phyloP scores from a whole-genome alignment of 2,329 filamentous ascomycete species.

The Alternaria angustiovoidea region DNA sequence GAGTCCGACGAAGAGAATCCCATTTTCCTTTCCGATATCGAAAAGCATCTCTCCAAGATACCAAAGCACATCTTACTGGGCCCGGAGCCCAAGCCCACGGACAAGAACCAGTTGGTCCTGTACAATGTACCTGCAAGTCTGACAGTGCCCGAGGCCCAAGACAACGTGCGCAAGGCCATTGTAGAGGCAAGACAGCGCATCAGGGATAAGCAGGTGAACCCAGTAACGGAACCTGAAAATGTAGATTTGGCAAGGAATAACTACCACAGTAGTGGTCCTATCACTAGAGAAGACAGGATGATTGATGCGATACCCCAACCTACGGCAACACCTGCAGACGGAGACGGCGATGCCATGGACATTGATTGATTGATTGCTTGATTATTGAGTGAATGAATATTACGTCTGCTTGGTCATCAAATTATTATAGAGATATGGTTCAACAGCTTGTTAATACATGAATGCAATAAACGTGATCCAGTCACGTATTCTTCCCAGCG shows the following conservation, averaged over 20 bases:
- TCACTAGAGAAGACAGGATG: not conserved
- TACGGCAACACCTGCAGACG: slow-evolving; percentile 9
- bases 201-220: slow-evolving; percentile 64
- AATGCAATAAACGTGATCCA: slow-evolving; percentile 4
- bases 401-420: not conserved
- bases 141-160: slow-evolving; percentile 75
- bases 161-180: slow-evolving; percentile 80
- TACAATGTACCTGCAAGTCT: slow-evolving; percentile 82
- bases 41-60: slow-evolving; percentile 76
- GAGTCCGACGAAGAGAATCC: slow-evolving; percentile 70
- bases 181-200: slow-evolving; percentile 77
- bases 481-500: not conserved
- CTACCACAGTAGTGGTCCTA: not conserved
- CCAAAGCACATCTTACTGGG: slow-evolving; percentile 72
- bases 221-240: slow-evolving; percentile 42
- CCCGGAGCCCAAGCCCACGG: slow-evolving; percentile 54
- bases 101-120: slow-evolving; percentile 74
- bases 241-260: slow-evolving; percentile 9
- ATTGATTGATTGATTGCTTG: slow-evolving; percentile 61
- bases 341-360: slow-evolving; percentile 72
- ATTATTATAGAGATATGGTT: slow-evolving; percentile 1
- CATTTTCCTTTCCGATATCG: slow-evolving; percentile 84
- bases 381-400: not conserved
- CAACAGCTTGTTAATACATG: not conserved
- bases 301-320: slow-evolving; percentile 17